phyloP scores from a whole-genome alignment of 2,329 filamentous ascomycete genomes.

The Pseudocercospora vitis region DNA sequence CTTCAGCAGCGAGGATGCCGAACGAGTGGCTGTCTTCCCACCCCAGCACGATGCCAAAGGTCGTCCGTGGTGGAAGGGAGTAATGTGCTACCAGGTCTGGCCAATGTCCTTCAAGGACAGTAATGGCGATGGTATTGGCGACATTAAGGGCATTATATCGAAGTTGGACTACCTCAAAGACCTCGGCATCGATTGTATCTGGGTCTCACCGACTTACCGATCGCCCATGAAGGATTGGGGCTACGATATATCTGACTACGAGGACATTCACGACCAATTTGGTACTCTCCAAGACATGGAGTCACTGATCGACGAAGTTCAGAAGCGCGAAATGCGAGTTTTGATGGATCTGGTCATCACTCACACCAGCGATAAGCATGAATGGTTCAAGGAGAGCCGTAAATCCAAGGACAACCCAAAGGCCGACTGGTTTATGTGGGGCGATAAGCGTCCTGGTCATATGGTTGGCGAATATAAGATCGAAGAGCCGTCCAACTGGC shows the following conservation, averaged over 20 bases:
- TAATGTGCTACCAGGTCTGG: slow-evolving; percentile 49
- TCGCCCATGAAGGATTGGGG: slow-evolving; percentile 65
- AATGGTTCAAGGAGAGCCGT: slow-evolving; percentile 59
- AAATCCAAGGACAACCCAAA: slow-evolving; percentile 52
- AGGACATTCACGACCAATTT: slow-evolving; percentile 64
- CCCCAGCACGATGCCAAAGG: slow-evolving; percentile 16
- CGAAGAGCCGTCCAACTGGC: slow-evolving; percentile 77
- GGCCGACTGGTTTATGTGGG: slow-evolving; percentile 59
- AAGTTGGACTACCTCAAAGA: slow-evolving; percentile 60
- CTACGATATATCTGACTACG: slow-evolving; percentile 69
- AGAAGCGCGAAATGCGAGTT: slow-evolving; percentile 65
- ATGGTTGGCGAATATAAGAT: slow-evolving; percentile 21
- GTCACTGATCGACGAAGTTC: slow-evolving; percentile 58
- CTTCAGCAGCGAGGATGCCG: neutral
- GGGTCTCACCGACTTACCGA: slow-evolving; percentile 66
- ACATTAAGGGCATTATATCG: slow-evolving; percentile 62
- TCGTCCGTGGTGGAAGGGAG: slow-evolving; percentile 49
- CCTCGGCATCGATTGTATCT: slow-evolving; percentile 64
- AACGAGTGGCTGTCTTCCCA: neutral
- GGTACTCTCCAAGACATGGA: slow-evolving; percentile 68
- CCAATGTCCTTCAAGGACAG: slow-evolving; percentile 51
- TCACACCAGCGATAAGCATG: slow-evolving; percentile 66
- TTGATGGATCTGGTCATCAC: slow-evolving; percentile 77
- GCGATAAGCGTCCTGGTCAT: slow-evolving; percentile 46
- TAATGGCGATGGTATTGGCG: slow-evolving; percentile 60